Base-by-base conservation (phyloP, 768 basidiomycete species). In the Obba rivulosa region DNA sequence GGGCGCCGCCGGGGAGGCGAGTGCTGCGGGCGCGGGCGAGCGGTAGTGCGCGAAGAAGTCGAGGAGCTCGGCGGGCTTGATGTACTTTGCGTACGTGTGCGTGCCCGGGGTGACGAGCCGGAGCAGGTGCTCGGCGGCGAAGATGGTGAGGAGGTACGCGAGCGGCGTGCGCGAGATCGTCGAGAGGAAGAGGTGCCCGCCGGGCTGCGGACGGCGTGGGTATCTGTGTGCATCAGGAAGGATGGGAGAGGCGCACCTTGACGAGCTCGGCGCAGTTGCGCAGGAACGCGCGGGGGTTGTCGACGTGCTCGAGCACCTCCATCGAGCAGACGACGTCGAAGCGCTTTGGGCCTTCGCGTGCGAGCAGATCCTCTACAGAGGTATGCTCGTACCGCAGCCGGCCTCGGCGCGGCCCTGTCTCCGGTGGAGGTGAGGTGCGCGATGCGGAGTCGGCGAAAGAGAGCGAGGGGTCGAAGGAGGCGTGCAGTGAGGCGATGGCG, bases 231-330 rank as follows among this genome's bases (percentile, higher is more conserved):
- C 17, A 24, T 24, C 23, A 25, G 13, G 13, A 14, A 22, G 41
- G 34, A n/a, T 3, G 17, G 8, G 11, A 8, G 8, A 36, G 13
- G 62, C 78, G 36, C 53, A 92, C 94, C 72, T 96, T 98, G 56
- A 95, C 80, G 24, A 98, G 77, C 49, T 85, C 75, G 0, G 87
- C 87, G 55, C 92, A 87, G 34, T 85, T 81, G 23, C 78, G 72
- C 42, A 99, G 75, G 65, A 99, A 99, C 7, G 76, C 74, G 5
- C 80, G 73, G 1, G 96, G 94, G 59, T 95, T 85, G 62, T 96
- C 89, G 43, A 99, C 96, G 61, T 99, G 96, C 69, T 99, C 96
- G 24, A 99, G 63, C 8, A 99, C 95, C 66, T 99, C 96, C 91
- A 98, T 91, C 9, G 93, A 88, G 62, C 92, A 96, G 13, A 99